Percentiles rank a stretch among this genome's conserved stretches.
These are phyloP conservation scores for Penicillium sp. DNA, from an alignment of 2,329 filamentous ascomycete genomes.

Conservation along the genomic window DNA sequence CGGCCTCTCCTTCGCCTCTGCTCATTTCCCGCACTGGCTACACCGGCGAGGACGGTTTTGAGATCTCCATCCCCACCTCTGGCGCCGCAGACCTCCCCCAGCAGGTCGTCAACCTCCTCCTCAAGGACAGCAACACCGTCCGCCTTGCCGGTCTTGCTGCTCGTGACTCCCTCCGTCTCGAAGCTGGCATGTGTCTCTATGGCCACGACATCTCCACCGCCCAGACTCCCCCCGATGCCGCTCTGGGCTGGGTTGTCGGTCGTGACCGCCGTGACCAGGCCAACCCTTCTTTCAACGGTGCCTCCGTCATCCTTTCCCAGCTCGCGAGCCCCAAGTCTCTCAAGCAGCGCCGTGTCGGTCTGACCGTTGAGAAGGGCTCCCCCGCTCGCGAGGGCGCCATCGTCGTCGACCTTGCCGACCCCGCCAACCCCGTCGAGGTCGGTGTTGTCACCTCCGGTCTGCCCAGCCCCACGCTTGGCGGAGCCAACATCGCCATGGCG, in stretches of 20 bases:
- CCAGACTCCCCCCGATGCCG: constrained; percentile 71
- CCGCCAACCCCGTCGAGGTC: constrained; percentile 60
- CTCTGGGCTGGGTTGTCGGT: constrained; percentile 80
- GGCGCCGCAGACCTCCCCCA: constrained; percentile 58
- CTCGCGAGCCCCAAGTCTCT: constrained; percentile 66
- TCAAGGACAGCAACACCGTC: constrained; percentile 69
- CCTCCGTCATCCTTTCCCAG: constrained; percentile 76
- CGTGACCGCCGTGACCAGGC: constrained; percentile 69
- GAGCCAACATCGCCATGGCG: constrained; percentile 93
- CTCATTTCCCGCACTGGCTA: constrained; percentile 90
- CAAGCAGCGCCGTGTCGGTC: constrained; percentile 76
- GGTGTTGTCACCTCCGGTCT: constrained; percentile 88
- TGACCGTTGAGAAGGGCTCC: constrained; percentile 78
- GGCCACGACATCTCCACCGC: constrained; percentile 92
- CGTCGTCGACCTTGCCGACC: constrained; percentile 66
- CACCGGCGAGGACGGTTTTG: constrained; percentile 97
- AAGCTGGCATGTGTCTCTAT: constrained; percentile 99
- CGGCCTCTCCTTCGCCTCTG: constrained; percentile 59
- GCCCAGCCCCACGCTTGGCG: constrained; percentile 80
- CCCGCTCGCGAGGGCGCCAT: constrained; percentile 89
- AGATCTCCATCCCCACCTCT: constrained; percentile 80
- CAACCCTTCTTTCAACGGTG: constrained; percentile 80
- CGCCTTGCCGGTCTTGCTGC: constrained; percentile 88
- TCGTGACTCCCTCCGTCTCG: constrained; percentile 87
- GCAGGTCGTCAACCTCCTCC: constrained; percentile 70